Evolutionary conservation across 768 basidiomycete species (phyloP).

Genomic region (Rhizopogon vulgaris): DNA sequence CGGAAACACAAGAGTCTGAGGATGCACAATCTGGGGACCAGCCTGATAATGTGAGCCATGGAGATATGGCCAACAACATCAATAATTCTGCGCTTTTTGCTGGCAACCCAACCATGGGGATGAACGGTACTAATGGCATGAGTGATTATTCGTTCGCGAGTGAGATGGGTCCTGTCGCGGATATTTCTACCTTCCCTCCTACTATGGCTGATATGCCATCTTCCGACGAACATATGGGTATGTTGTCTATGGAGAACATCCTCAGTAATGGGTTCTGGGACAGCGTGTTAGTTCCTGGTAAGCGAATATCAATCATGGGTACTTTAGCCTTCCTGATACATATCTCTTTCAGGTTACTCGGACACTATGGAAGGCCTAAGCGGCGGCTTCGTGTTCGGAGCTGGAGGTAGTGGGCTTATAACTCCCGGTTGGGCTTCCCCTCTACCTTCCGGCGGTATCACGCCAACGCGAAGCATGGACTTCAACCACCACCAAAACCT

Average conservation of each 20-base stretch:
- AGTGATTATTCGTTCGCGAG: slow-evolving; percentile 67
- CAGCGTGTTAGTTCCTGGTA: slow-evolving; percentile 80
- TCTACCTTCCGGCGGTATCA: slow-evolving; percentile 48
- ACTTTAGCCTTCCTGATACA: slow-evolving; percentile 1
- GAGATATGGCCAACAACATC: slow-evolving; percentile 22
- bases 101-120: slow-evolving; percentile 13
- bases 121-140: slow-evolving; percentile 21
- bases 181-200: slow-evolving; percentile 84
- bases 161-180: slow-evolving; percentile 81
- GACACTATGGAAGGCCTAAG: slow-evolving; percentile 78
- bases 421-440: slow-evolving; percentile 67
- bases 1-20: slow-evolving; percentile 23
- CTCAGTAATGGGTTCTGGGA: slow-evolving; percentile 83
- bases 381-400: slow-evolving; percentile 82
- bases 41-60: slow-evolving; percentile 7
- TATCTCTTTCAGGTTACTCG: slow-evolving; percentile 51
- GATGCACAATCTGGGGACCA: slow-evolving; percentile 24
- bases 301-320: slow-evolving; percentile 19
- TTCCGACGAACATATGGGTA: slow-evolving; percentile 34
- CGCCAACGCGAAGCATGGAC: slow-evolving; percentile 27
- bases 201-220: slow-evolving; percentile 60
- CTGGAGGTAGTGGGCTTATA: slow-evolving; percentile 78
- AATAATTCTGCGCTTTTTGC: slow-evolving; percentile 12
- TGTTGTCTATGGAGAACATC: slow-evolving; percentile 79
- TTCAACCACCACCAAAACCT: slow-evolving; percentile 23